Evolutionary conservation across 176 grass and related monocot genomes (phyloP).

Genomic region (Oryza glumipatula): DNA sequence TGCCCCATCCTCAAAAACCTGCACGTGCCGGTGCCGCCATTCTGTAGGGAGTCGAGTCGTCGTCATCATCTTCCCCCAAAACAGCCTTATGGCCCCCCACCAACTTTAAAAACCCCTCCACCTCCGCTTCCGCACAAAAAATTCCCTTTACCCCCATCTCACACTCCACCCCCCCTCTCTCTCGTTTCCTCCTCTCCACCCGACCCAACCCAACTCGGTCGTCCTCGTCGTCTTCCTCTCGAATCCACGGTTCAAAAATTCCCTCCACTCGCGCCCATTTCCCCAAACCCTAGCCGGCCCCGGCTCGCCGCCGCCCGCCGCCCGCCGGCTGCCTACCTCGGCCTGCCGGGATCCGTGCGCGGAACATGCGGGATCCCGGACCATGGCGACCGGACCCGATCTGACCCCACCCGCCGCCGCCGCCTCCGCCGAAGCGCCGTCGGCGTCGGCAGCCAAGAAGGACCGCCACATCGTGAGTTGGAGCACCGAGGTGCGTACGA

Average conservation of each 20-base stretch:
- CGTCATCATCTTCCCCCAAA: background rate
- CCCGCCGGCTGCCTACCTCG: no score
- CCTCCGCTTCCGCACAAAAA: slow-evolving; percentile 29
- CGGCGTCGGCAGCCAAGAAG: slow-evolving; percentile 59
- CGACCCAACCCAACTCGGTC: background rate
- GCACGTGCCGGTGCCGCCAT: background rate
- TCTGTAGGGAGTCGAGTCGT: background rate
- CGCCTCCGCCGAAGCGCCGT: slow-evolving; percentile 1
- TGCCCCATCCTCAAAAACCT: background rate
- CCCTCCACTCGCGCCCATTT: slow-evolving; percentile 45
- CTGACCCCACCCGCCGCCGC: slow-evolving; percentile 47
- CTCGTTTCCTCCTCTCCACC: background rate
- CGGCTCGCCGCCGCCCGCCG: background rate
- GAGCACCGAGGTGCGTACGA: slow-evolving; percentile 61
- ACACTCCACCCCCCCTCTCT: background rate
- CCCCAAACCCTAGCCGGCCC: slow-evolving; percentile 43
- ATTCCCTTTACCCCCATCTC: slow-evolving; percentile 10
- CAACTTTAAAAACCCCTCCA: slow-evolving; percentile 26
- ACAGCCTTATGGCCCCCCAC: slow-evolving; percentile 16
- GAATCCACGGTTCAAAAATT: slow-evolving; percentile 50
- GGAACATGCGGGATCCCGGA: slow-evolving; percentile 63
- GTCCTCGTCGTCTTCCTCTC: slow-evolving; percentile 13
- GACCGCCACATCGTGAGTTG: slow-evolving; percentile 88
- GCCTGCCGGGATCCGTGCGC: slow-evolving; percentile 22
- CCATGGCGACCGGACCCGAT: slow-evolving; percentile 65